Evolutionary conservation across 1,284 basidiomycete genomes (phyloP).

Genomic region (Mycena citricolor): DNA sequence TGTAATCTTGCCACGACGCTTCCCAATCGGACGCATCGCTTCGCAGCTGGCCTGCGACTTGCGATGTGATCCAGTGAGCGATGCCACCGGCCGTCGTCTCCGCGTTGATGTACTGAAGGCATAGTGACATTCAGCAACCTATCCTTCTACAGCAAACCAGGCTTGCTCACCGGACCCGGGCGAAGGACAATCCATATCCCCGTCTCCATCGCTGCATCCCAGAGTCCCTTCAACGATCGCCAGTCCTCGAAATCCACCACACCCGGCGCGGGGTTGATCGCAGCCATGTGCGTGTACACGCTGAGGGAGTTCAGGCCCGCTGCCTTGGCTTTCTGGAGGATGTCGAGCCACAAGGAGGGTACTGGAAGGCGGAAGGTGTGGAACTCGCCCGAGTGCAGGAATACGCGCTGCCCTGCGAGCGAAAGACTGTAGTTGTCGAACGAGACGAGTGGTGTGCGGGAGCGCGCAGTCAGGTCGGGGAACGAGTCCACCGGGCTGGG

Average conservation of each 20-base stretch:
- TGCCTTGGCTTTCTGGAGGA: conserved; percentile 79
- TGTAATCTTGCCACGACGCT: conserved; percentile 71
- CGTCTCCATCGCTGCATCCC: conserved; percentile 58
- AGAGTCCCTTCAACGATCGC: conserved; percentile 67
- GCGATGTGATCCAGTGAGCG: conserved; percentile 73
- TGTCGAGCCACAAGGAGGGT: conserved; percentile 77
- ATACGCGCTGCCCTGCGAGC: conserved; percentile 53
- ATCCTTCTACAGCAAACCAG: not conserved
- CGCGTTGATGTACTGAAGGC: conserved; percentile 76
- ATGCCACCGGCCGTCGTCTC: conserved; percentile 82
- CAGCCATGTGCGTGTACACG: conserved; percentile 74
- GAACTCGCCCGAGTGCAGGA: conserved; percentile 70
- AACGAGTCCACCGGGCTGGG: too few species aligned
- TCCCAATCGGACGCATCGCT: conserved; percentile 70
- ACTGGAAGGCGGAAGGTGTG: conserved; percentile 83
- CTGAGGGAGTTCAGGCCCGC: conserved; percentile 76
- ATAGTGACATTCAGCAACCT: not conserved
- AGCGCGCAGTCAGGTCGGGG: too few species aligned
- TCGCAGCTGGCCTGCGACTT: conserved; percentile 63
- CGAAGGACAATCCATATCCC: conserved; percentile 67
- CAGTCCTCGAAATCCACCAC: conserved; percentile 71
- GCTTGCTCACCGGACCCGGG: conserved; percentile 52
- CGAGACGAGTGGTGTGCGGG: conserved; percentile 12
- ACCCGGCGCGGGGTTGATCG: conserved; percentile 72
- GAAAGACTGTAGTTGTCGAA: conserved; percentile 63